These are phyloP conservation scores for Rhizopogon sp. DNA, from an alignment of 768 basidiomycete species.

Conservation along the genomic window DNA sequence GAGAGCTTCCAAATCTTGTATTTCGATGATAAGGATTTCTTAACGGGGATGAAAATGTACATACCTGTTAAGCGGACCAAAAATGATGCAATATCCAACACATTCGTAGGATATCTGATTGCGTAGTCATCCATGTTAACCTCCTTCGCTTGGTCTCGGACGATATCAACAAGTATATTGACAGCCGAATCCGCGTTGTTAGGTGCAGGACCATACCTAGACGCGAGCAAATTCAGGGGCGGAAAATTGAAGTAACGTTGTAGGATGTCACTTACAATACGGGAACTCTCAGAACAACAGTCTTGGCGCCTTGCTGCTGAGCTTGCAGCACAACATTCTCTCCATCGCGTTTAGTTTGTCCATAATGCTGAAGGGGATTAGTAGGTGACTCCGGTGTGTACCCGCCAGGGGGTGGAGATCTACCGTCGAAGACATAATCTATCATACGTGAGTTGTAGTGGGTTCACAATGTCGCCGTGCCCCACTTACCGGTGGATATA, in stretches of 20 bases:
- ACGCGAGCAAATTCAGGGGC: constrained; percentile 2
- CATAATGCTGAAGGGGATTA: constrained; percentile 88
- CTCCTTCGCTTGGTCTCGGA: constrained; percentile 77
- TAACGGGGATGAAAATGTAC: constrained; percentile 12
- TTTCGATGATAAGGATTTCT: not conserved
- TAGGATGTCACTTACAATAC: constrained; percentile 56
- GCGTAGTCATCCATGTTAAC: constrained; percentile 98
- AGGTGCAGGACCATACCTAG: constrained; percentile 81
- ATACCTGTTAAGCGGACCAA: constrained; percentile 71
- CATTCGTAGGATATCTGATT: constrained; percentile 89
- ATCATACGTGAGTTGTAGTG: constrained; percentile 4
- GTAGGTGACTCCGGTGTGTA: constrained; percentile 71
- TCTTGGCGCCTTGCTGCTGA: constrained; percentile 40
- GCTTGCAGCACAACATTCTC: constrained; percentile 72
- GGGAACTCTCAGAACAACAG: constrained; percentile 80
- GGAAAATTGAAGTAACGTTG: not conserved
- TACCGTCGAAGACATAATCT: constrained; percentile 97
- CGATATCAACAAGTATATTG: constrained; percentile 84
- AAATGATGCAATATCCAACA: constrained; percentile 81
- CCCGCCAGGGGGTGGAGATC: constrained; percentile 55
- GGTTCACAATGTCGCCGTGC: constrained; percentile 4
- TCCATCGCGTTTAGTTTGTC: constrained; percentile 79
- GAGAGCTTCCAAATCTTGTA: constrained; percentile 23
- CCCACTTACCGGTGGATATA: constrained; percentile 76
- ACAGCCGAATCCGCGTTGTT: constrained; percentile 86